Percentiles rank a stretch among this genome's conserved stretches.
These are phyloP conservation scores for Colletotrichum gloeosporioides DNA, from an alignment of 2,329 filamentous ascomycete species.

Conservation along the genomic window DNA sequence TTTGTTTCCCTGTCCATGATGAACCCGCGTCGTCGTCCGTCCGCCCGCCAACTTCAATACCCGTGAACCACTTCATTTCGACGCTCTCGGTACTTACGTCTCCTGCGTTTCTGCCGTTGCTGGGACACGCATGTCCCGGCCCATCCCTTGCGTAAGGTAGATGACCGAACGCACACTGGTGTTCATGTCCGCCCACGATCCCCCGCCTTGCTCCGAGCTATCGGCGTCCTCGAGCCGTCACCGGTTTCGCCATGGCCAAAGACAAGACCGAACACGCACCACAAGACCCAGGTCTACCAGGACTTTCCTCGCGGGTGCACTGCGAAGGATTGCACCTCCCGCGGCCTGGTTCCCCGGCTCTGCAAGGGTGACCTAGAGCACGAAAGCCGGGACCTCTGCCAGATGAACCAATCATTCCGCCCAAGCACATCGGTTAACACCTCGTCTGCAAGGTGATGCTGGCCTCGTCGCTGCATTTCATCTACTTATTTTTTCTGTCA, in stretches of 20 bases:
- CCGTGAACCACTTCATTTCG: not conserved
- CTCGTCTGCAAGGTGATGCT: conserved; percentile 3
- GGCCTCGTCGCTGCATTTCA: not conserved
- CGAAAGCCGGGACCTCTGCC: not conserved
- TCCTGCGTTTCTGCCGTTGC: not conserved
- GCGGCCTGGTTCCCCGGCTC: not conserved
- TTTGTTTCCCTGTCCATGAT: not conserved
- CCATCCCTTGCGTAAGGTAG: not conserved
- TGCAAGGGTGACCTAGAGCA: not conserved
- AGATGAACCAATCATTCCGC: not conserved
- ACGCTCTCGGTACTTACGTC: not conserved
- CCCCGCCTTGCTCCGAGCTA: not conserved
- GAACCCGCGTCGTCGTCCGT: not conserved
- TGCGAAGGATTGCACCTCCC: not conserved
- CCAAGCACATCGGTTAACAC: not conserved
- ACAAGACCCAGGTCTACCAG: not conserved
- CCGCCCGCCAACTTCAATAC: not conserved
- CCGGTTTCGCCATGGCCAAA: not conserved
- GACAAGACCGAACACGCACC: not conserved
- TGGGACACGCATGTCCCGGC: not conserved
- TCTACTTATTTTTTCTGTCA: not conserved
- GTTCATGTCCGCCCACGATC: not conserved
- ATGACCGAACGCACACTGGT: conserved; percentile 5
- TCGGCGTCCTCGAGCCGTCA: not conserved
- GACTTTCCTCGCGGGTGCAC: not conserved